Evolutionary conservation across 73 alveolate species (phyloP).

Genomic region (Tetrahymena borealis): DNA sequence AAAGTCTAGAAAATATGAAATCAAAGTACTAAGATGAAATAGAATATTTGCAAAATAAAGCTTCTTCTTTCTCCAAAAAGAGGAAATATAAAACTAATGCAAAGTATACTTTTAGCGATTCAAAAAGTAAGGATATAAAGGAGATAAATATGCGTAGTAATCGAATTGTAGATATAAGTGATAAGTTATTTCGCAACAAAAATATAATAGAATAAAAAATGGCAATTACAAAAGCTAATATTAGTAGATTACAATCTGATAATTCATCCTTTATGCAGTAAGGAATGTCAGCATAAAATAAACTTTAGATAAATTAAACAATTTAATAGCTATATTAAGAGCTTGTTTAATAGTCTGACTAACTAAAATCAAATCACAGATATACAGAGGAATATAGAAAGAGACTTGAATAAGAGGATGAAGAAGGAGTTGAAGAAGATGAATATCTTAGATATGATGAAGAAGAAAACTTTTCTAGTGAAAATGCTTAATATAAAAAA

Average conservation of each 20-base stretch:
- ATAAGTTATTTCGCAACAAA: neutral
- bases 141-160: neutral
- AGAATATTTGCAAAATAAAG: neutral
- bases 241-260: neutral
- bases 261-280: neutral
- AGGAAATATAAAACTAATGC: neutral
- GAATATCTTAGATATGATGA: neutral
- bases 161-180: neutral
- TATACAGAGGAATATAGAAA: neutral
- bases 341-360: neutral
- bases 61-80: neutral
- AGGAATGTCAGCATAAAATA: neutral
- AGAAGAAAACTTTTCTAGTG: neutral
- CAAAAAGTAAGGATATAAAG: neutral
- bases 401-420: neutral
- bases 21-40: neutral
- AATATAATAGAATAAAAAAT: neutral
- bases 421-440: neutral
- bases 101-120: neutral
- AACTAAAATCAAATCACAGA: neutral
- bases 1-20: neutral
- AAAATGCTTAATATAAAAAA: neutral
- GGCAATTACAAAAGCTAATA: neutral
- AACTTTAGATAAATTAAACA: neutral
- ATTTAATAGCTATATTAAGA: neutral